Base-by-base conservation (phyloP, 139 green algal genomes). In the Chlorella sp. region DNA sequence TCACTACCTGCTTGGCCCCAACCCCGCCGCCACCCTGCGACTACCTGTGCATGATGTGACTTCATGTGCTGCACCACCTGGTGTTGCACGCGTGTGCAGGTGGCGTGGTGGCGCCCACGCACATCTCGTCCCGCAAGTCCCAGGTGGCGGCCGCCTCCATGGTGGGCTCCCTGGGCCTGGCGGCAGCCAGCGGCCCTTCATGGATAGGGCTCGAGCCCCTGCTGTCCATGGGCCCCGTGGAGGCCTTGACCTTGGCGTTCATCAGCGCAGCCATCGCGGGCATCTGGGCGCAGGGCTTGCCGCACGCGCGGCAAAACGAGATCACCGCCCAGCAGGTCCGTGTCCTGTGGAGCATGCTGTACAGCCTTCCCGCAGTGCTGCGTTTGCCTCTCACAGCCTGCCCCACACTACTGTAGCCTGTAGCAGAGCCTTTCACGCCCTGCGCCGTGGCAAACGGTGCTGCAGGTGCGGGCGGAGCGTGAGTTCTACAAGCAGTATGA, bases 401-500 rank as follows among this genome's bases (percentile, higher is more conserved):
- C 30, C 33, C 20, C 22, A 29, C 64, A 17, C 5, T 29, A 5
- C 64, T 42, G 64, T 29, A n/a, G n/a, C n/a, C n/a, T n/a, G n/a
- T n/a, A n/a, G n/a, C 33, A n/a, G 5, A 31, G 64, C 20, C 20
- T 17, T 49, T 42, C 33, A 49, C 23, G 14, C 20, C 24, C 67
- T 31, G 35, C 23, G 36, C 31, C 29, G 35, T 31, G 55, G 22
- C 55, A 55, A 10, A 67, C 62, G 30, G 49, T 51, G 1, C 63
- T 74, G 5, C 77, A 82, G 49, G 72, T 71, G 6, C 67, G 51
- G 2, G 78, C 78, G 2, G 82, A 87, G 22, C 69, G 62, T 26
- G 73, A 84, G 67, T 87, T 87, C 32, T 87, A 85, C 78, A 78
- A 69, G 63, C 69, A 81, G 66, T 87, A 85, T 68, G 82, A 87